phyloP scores from a whole-genome alignment of 805 yeast species.

The Vanderwaltozyma yarrowii region DNA sequence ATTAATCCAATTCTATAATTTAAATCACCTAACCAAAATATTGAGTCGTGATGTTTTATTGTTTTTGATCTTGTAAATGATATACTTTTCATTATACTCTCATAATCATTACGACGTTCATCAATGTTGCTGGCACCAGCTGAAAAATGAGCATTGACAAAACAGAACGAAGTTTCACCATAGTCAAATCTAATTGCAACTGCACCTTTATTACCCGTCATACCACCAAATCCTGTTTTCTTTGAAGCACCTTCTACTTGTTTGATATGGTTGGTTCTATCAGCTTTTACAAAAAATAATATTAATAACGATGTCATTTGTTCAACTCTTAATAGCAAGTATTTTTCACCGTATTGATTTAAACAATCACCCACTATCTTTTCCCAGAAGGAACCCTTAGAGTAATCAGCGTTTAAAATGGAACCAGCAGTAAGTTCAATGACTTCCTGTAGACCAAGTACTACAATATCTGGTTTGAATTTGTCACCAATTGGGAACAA shows the following conservation, averaged over 20 bases:
- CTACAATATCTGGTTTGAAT: conserved; percentile 63
- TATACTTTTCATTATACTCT: conserved; percentile 63
- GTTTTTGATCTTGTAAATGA: conserved; percentile 66
- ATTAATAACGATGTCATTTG: conserved; percentile 62
- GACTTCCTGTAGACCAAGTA: conserved; percentile 90
- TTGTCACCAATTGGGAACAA: conserved; percentile 61
- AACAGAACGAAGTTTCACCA: conserved; percentile 71
- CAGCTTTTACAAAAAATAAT: conserved; percentile 49
- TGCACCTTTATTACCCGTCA: conserved; percentile 95
- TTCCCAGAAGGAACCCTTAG: conserved; percentile 75
- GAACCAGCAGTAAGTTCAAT: conserved; percentile 90
- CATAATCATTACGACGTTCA: conserved; percentile 81
- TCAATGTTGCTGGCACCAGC: conserved; percentile 78
- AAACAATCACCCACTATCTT: conserved; percentile 50
- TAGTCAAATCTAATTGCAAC: conserved; percentile 83
- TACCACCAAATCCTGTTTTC: conserved; percentile 94
- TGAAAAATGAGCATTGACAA: conserved; percentile 86
- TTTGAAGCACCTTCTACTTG: conserved; percentile 91
- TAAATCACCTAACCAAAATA: conserved; percentile 92
- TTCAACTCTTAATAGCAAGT: conserved; percentile 61
- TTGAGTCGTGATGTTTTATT: conserved; percentile 75
- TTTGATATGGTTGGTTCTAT: conserved; percentile 43
- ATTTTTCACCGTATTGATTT: conserved; percentile 43
- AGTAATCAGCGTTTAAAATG: conserved; percentile 74
- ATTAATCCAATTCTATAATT: conserved; percentile 69